These are phyloP conservation scores for Ilex asprella DNA, from an alignment of 257 asterid species.

Conservation along the genomic window DNA sequence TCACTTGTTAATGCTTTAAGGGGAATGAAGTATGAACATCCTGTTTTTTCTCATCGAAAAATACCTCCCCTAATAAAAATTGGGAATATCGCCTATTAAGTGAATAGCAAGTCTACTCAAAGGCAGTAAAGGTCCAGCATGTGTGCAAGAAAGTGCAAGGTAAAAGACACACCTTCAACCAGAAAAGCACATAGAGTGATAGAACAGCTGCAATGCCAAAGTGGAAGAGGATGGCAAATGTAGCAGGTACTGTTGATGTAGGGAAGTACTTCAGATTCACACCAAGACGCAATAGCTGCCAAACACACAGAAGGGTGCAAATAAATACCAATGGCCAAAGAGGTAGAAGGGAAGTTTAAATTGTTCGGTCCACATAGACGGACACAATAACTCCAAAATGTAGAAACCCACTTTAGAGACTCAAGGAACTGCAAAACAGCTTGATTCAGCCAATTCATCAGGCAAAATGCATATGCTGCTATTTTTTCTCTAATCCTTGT, in stretches of 20 bases:
- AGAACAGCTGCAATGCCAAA: conserved; percentile 80
- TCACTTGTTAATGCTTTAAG: neutral
- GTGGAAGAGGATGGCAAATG: conserved; percentile 74
- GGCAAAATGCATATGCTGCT: too few relatives aligned
- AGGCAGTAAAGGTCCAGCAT: neutral
- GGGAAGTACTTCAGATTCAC: conserved; percentile 86
- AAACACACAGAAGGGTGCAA: conserved; percentile 2
- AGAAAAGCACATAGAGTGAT: conserved; percentile 65
- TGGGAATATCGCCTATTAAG: neutral
- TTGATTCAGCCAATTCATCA: too few relatives aligned
- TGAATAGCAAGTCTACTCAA: neutral
- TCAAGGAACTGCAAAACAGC: too few relatives aligned
- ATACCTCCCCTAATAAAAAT: neutral
- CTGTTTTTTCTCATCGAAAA: neutral
- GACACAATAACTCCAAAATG: too few relatives aligned
- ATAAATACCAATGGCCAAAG: conserved; percentile 8
- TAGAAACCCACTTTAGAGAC: too few relatives aligned
- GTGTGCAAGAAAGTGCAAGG: neutral
- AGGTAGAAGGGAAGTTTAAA: conserved; percentile 1
- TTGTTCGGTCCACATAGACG: too few relatives aligned
- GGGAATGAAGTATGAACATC: neutral
- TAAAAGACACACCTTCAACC: conserved; percentile 70
- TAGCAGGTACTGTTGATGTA: conserved; percentile 46
- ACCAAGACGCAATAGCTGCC: conserved; percentile 60
- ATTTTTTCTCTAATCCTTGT: too few relatives aligned